phyloP scores from a whole-genome alignment of 495 filamentous ascomycete genomes.

The Aspergillus mulundensis region DNA sequence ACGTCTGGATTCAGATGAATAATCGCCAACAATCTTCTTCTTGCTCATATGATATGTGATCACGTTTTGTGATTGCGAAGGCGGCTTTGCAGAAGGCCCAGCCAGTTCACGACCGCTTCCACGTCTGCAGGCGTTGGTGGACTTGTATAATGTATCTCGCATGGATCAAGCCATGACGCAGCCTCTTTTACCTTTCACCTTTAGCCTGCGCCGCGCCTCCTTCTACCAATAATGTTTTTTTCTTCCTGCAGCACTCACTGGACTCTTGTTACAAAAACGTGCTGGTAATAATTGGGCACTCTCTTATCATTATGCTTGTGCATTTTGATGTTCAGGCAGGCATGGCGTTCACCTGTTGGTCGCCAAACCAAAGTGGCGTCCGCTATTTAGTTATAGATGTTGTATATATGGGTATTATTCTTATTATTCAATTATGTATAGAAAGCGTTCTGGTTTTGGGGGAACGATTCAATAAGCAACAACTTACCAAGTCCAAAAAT shows the following conservation, averaged over 20 bases:
- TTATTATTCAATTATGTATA: constrained; percentile 19
- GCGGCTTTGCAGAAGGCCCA: not conserved
- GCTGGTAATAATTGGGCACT: constrained; percentile 14
- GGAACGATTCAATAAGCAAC: not conserved
- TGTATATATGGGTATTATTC: constrained; percentile 21
- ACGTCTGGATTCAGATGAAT: not conserved
- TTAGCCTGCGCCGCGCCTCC: not conserved
- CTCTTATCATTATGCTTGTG: constrained; percentile 3
- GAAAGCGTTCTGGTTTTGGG: constrained; percentile 11
- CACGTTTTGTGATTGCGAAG: constrained; percentile 27
- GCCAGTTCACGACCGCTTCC: constrained; percentile 13
- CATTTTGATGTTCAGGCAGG: not conserved
- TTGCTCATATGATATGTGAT: constrained; percentile 33
- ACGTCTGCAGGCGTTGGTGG: constrained; percentile 29
- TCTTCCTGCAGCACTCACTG: constrained; percentile 5
- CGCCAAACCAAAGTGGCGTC: not conserved
- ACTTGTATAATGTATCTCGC: constrained; percentile 18
- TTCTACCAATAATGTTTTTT: constrained; percentile 2
- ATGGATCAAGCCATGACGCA: not conserved
- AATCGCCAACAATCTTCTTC: not conserved
- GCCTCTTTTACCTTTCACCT: constrained; percentile 10
- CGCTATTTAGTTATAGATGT: constrained; percentile 7
- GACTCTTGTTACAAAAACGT: constrained; percentile 16
- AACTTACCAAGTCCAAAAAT: too few relatives aligned
- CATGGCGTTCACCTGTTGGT: not conserved